Percentiles rank a stretch among this genome's conserved stretches.
These are phyloP conservation scores for Stromatinia cepivora DNA, from an alignment of 2,329 filamentous ascomycete genomes.

Conservation along the genomic window DNA sequence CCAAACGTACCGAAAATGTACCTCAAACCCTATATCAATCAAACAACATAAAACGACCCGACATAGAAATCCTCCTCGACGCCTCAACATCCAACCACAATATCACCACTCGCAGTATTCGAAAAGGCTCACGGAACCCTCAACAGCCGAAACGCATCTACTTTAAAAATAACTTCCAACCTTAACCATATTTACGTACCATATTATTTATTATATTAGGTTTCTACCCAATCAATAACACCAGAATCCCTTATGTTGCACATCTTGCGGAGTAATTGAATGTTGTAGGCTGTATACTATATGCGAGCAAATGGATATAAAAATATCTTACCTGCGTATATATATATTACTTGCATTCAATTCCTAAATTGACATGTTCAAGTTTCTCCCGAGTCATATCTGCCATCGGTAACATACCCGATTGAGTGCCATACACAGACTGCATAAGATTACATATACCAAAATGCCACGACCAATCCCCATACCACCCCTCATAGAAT, in stretches of 20 bases:
- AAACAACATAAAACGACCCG: neutral
- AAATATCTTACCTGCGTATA: neutral
- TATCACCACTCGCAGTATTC: neutral
- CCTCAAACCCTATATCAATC: neutral
- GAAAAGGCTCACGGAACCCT: neutral
- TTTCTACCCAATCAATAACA: neutral
- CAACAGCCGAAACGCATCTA: neutral
- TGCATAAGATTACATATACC: neutral
- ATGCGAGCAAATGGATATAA: neutral
- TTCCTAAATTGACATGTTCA: neutral
- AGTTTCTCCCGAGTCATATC: neutral
- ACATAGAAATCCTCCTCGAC: neutral
- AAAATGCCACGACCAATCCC: neutral
- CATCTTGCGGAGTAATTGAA: conserved; percentile 10
- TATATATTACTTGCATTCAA: neutral
- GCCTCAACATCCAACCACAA: neutral
- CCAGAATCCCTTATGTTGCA: neutral
- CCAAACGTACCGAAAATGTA: neutral
- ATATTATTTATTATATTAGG: neutral
- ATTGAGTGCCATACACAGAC: neutral
- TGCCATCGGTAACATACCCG: neutral
- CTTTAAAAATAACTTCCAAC: neutral
- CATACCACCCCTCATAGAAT: neutral
- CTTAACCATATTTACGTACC: neutral
- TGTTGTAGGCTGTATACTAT: neutral